Conservation (phyloP, 306 rosid genomes). For the Spatholobus suberectus region DNA sequence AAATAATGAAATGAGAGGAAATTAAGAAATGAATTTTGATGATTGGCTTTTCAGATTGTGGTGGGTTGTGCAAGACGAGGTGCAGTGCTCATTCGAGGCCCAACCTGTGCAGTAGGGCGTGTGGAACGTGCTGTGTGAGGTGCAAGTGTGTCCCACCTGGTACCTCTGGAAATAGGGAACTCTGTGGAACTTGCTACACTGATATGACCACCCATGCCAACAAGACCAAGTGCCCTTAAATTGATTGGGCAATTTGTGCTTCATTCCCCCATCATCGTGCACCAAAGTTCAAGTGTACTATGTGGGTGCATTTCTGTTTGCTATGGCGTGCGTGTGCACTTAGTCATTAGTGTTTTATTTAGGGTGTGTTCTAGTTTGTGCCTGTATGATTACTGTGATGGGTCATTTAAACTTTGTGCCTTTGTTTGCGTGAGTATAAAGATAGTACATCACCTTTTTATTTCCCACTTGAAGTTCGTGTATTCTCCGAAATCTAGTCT, state of each 20-base stretch:
- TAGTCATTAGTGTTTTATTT: background rate
- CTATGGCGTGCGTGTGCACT: background rate
- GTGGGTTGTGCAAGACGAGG: conserved; percentile 54
- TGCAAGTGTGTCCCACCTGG: conserved; percentile 87
- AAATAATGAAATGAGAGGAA: background rate
- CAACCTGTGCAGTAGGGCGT: conserved; percentile 60
- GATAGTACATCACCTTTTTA: background rate
- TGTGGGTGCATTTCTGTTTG: background rate
- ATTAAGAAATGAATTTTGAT: background rate
- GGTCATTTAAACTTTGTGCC: background rate
- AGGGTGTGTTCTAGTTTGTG: background rate
- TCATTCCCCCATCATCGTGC: background rate
- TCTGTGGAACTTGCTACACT: conserved; percentile 73
- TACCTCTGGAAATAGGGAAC: conserved; percentile 68
- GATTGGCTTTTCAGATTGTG: conserved; percentile 48
- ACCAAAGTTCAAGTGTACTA: background rate
- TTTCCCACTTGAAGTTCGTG: background rate
- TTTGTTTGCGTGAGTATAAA: background rate
- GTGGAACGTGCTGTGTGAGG: conserved; percentile 71
- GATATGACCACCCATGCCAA: conserved; percentile 72
- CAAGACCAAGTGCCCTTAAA: conserved; percentile 64
- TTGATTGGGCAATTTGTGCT: background rate
- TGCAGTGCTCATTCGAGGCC: conserved; percentile 67
- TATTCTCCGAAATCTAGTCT: background rate
- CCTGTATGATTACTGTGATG: background rate